Conservation (phyloP, 768 basidiomycete genomes). For the Terana coerulea region DNA sequence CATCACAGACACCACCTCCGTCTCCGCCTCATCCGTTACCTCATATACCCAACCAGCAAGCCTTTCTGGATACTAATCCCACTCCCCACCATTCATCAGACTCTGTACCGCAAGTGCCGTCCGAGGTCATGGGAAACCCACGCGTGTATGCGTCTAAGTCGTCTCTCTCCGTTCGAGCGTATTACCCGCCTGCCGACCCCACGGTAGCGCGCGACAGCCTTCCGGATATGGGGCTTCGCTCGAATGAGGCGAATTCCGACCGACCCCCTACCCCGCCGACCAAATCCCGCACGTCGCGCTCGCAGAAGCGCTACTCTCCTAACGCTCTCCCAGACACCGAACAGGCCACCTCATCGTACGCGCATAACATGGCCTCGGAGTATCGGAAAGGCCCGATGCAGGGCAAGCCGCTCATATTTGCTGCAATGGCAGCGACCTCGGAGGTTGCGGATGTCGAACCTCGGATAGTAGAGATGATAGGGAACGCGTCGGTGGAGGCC, state of each 20-base stretch:
- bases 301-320: neutral
- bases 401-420: slow-evolving; percentile 61
- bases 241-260: no score
- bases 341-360: slow-evolving; percentile 3
- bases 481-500: neutral
- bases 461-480: slow-evolving; percentile 4
- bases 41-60: neutral
- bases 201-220: no score
- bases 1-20: neutral
- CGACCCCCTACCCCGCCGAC: neutral
- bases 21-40: neutral
- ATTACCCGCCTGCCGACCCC: no score
- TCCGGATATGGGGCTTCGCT: no score
- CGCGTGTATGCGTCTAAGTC: neutral
- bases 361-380: neutral
- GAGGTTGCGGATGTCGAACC: slow-evolving; percentile 13
- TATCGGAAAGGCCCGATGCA: slow-evolving; percentile 22
- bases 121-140: neutral
- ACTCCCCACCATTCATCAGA: neutral
- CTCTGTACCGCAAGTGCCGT: neutral
- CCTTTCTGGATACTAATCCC: neutral
- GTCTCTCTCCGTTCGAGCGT: no score
- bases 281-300: neutral
- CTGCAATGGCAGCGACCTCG: slow-evolving; percentile 38
- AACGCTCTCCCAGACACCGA: neutral